phyloP scores from a whole-genome alignment of 2,329 filamentous ascomycete genomes.

The Nemania diffusa region DNA sequence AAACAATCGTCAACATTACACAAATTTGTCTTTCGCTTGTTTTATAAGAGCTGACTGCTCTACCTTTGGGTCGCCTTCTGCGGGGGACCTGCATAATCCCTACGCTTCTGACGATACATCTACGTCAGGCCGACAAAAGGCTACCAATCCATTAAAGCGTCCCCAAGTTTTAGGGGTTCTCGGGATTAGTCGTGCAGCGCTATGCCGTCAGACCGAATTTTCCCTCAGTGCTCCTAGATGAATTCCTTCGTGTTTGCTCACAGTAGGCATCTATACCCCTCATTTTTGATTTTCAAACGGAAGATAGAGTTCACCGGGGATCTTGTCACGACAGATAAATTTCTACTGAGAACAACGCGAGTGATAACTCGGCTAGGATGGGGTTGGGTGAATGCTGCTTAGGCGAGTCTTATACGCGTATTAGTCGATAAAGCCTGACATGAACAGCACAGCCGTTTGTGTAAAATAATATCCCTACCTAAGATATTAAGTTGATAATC shows the following conservation, averaged over 20 bases:
- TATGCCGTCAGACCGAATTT: background rate
- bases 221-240: background rate
- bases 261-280: background rate
- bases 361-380: too few species aligned
- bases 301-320: background rate
- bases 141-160: background rate
- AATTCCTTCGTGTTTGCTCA: background rate
- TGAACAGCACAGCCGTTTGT: too few species aligned
- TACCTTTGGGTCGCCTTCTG: background rate
- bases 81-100: background rate
- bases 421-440: too few species aligned
- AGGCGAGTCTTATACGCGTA: too few species aligned
- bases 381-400: too few species aligned
- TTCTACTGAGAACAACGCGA: too few species aligned
- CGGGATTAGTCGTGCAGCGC: background rate
- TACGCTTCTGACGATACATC: background rate
- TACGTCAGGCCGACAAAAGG: constrained; percentile 11
- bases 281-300: background rate
- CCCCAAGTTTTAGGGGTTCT: background rate
- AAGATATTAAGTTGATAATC: too few species aligned
- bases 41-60: background rate
- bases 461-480: too few species aligned
- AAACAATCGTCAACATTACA: background rate
- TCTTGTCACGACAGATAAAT: too few species aligned
- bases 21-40: background rate